These are phyloP conservation scores for Cymbopogon citratus DNA, from an alignment of 176 grass and related monocot genomes.

Conservation along the genomic window DNA sequence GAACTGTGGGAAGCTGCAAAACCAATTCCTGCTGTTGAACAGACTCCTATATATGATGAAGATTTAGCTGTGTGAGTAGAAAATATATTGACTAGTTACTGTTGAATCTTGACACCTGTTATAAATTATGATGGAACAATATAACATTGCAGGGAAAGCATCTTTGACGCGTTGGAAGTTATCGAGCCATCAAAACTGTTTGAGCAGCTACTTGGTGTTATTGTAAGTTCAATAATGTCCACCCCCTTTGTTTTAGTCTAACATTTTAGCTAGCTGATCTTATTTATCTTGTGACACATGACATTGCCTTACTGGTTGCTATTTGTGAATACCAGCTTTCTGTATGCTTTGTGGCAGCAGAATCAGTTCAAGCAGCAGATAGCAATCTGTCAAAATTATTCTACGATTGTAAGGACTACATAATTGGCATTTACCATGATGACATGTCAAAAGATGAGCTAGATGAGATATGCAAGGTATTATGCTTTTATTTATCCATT, in stretches of 20 bases:
- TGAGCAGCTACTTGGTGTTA: slow-evolving; percentile 64
- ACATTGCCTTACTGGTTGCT: neutral
- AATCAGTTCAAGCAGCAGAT: slow-evolving; percentile 48
- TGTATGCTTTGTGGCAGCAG: slow-evolving; percentile 64
- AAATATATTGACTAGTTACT: slow-evolving; percentile 8
- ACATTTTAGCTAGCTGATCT: neutral
- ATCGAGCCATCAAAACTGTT: slow-evolving; percentile 76
- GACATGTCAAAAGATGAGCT: slow-evolving; percentile 57
- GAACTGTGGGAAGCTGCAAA: slow-evolving; percentile 92
- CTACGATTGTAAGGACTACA: slow-evolving; percentile 79
- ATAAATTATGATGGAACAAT: slow-evolving; percentile 14
- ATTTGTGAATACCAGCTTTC: slow-evolving; percentile 65
- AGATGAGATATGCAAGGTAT: slow-evolving; percentile 76
- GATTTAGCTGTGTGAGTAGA: slow-evolving; percentile 93
- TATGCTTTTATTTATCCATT: slow-evolving; percentile 11
- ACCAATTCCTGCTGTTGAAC: slow-evolving; percentile 76
- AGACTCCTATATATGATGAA: slow-evolving; percentile 97
- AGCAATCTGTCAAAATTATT: slow-evolving; percentile 70
- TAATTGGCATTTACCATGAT: slow-evolving; percentile 39
- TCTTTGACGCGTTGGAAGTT: slow-evolving; percentile 72
- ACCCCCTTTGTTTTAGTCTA: neutral
- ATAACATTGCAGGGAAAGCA: slow-evolving; percentile 66
- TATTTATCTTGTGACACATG: slow-evolving; percentile 16
- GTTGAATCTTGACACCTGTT: neutral
- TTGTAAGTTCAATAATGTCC: slow-evolving; percentile 44